phyloP scores from a whole-genome alignment of 2,329 filamentous ascomycete species.

The Lasiodiplodia hormozganensis region DNA sequence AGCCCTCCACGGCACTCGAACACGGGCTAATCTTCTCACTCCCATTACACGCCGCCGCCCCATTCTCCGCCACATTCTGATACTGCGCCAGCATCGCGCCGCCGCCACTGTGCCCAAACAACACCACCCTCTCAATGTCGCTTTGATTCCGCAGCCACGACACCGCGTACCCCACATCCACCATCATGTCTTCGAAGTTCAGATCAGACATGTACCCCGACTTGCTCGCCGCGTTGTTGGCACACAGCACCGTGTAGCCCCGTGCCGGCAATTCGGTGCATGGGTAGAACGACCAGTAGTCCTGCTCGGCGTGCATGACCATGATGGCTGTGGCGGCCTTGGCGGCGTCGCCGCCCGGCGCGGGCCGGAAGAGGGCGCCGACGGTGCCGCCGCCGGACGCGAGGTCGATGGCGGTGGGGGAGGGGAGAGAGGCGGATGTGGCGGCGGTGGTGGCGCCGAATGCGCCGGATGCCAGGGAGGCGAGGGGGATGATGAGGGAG shows the following conservation, averaged over 20 bases:
- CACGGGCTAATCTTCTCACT: conserved; percentile 8
- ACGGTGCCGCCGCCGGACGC: background rate
- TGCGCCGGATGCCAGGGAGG: too few relatives aligned
- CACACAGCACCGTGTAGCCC: conserved; percentile 6
- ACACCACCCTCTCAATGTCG: conserved; percentile 7
- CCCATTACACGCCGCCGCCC: background rate
- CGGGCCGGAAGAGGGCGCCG: conserved; percentile 5
- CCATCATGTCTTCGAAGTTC: conserved; percentile 16
- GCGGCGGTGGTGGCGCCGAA: too few relatives aligned
- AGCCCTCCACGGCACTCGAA: background rate
- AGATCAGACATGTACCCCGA: conserved; percentile 7
- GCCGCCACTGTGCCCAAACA: conserved; percentile 13
- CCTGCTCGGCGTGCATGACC: conserved; percentile 24
- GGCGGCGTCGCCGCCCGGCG: background rate
- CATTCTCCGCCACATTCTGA: conserved; percentile 24
- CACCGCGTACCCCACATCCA: background rate
- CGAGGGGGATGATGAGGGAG: too few relatives aligned
- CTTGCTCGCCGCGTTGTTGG: conserved; percentile 19
- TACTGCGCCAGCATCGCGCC: conserved; percentile 18
- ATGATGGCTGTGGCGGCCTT: conserved; percentile 1
- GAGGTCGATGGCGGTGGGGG: conserved; percentile 1
- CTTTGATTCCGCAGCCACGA: conserved; percentile 3
- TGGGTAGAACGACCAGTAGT: conserved; percentile 7
- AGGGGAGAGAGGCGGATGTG: too few relatives aligned
- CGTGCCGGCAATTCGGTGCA: conserved; percentile 9